phyloP scores from a whole-genome alignment of 768 basidiomycete species.

The Boletus rubropictus region DNA sequence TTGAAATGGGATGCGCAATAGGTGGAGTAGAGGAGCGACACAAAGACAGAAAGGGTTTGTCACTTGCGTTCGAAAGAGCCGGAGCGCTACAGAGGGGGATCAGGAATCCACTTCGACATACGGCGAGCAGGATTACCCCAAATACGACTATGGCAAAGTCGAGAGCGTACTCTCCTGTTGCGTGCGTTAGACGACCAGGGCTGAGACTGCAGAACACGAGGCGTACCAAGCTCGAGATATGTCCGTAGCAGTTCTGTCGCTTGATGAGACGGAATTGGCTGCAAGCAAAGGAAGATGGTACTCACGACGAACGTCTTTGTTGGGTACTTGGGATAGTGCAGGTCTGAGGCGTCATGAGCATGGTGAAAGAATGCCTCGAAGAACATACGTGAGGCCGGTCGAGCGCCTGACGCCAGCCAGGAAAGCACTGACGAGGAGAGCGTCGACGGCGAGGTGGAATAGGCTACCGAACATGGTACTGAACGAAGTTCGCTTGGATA shows the following conservation, averaged over 20 bases:
- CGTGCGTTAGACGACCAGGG: not conserved
- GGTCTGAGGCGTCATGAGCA: conserved; percentile 42
- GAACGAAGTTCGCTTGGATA: no score
- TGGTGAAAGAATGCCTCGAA: not conserved
- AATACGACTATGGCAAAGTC: conserved; percentile 83
- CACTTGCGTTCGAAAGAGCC: conserved; percentile 60
- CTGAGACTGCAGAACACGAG: not conserved
- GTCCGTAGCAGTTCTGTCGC: conserved; percentile 59
- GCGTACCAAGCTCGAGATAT: conserved; percentile 76
- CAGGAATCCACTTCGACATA: conserved; percentile 1
- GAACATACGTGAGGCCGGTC: conserved; percentile 77
- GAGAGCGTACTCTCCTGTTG: conserved; percentile 73
- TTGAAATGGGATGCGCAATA: not conserved
- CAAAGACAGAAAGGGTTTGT: not conserved
- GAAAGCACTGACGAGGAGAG: conserved; percentile 70
- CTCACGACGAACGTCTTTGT: conserved; percentile 86
- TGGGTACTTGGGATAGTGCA: conserved; percentile 67
- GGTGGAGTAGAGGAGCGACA: not conserved
- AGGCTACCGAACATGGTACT: conserved; percentile 27
- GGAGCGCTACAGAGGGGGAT: conserved; percentile 48
- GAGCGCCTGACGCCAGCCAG: conserved; percentile 81
- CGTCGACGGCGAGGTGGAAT: conserved; percentile 72
- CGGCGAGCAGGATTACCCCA: conserved; percentile 45
- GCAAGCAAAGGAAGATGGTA: conserved; percentile 8
- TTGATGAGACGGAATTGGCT: conserved; percentile 1